Evolutionary conservation across 169 alveolate genomes (phyloP), one percentile per base, ranked within the genome.

Genomic region (Cryptosporidium parvum): DNA sequence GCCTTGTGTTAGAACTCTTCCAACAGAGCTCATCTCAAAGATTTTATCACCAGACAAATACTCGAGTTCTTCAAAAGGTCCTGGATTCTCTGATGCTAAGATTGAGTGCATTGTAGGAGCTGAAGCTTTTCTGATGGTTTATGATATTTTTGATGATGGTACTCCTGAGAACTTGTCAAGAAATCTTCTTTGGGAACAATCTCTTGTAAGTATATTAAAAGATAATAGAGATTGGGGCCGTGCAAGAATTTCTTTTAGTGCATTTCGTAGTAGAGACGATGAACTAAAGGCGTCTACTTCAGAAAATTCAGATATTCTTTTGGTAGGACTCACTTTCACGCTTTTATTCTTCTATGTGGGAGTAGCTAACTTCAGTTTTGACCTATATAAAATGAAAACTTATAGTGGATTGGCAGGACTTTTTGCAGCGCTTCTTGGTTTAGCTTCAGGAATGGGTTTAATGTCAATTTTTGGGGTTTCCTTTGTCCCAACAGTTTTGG

Each of bases 321-420:
- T 85, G 56, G 95, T 92, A 33, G 95, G 92, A 23, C 75, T 93
- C 70, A 93, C 95, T 23, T 93, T 93, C 23, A 44, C 93, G 48
- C 70, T 93, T 42, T 91, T 93, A 33, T 91, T 92, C 58, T 85
- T 86, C 18, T 93, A 93, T 69, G 86, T 93, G 10, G 89, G 93
- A 14, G 75, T 85, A 61, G 91, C 92, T 52, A 92, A 92, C 72
- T 93, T 93, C 70, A 91, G 94, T 35, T 93, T 94, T 53, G 95
- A 93, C 56, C 70, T 93, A 39, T 93, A 69, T 39, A 86, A 84
- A 39, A 69, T 58, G 84, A 87, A 91, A 58, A 61, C 91, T 58
- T 59, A 85, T 69, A 71, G 94, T 70, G 95, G 95, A n/a, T 73
- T 93, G 8, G 92, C 94, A 75, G 95, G 95, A 14, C 85, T 85